Evolutionary conservation across 2,329 filamentous ascomycete species (phyloP).

Genomic region (Ophiocordyceps camponoti-floridani): DNA sequence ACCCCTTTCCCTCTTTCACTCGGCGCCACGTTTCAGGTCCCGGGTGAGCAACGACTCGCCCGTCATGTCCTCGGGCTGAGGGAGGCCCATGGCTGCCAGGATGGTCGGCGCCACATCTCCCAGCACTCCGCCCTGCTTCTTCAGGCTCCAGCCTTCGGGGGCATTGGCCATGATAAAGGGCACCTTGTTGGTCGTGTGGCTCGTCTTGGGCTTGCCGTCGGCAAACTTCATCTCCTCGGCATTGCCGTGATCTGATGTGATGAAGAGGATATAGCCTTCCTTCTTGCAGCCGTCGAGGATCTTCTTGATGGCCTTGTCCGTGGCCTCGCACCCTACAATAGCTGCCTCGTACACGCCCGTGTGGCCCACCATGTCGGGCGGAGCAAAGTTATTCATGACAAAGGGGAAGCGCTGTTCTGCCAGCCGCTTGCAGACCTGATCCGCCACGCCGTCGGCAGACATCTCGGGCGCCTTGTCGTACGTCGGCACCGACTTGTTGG

Average conservation of each 20-base stretch:
- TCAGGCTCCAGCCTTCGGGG: constrained; percentile 71
- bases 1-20: constrained; percentile 2
- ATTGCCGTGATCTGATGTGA: constrained; percentile 94
- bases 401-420: constrained; percentile 79
- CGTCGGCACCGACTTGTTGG: constrained; percentile 76
- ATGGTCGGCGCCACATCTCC: constrained; percentile 95
- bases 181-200: constrained; percentile 94
- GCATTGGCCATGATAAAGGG: constrained; percentile 98
- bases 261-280: constrained; percentile 81
- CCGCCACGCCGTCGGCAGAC: constrained; percentile 78
- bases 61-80: constrained; percentile 84
- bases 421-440: constrained; percentile 80
- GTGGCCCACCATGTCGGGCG: constrained; percentile 98
- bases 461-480: constrained; percentile 94
- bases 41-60: constrained; percentile 71
- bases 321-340: constrained; percentile 66
- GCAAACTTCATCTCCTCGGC: constrained; percentile 98
- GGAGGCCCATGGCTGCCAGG: constrained; percentile 75
- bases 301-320: constrained; percentile 82
- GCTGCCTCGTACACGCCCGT: constrained; percentile 95
- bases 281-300: constrained; percentile 91
- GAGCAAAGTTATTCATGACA: constrained; percentile 99
- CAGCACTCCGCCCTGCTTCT: constrained; percentile 74
- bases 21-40: constrained; percentile 25
- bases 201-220: constrained; percentile 93